Percentiles rank a stretch among this genome's conserved stretches.
Conservation (phyloP, 805 yeast genomes). For the Spencermartinsiella europaea region DNA sequence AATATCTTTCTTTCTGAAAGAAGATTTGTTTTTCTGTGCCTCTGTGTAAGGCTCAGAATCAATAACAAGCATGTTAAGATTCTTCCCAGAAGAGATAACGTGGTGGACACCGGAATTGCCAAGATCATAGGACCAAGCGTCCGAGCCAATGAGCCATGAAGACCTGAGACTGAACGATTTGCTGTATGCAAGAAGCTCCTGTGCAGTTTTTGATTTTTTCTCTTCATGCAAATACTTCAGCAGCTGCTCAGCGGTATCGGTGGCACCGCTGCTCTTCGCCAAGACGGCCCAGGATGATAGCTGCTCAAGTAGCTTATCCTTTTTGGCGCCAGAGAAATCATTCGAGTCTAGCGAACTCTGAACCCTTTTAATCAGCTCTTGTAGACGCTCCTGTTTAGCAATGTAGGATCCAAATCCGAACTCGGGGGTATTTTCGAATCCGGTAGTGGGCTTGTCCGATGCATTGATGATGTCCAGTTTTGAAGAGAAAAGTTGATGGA, state of each 20-base stretch:
- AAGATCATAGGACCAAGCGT: conserved; percentile 90
- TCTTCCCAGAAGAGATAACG: conserved; percentile 66
- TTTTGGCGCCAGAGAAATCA: conserved; percentile 40
- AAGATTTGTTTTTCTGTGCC: conserved; percentile 27
- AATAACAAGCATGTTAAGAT: conserved; percentile 77
- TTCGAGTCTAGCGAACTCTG: conserved; percentile 37
- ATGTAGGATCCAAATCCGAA: conserved; percentile 79
- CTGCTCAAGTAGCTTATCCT: conserved; percentile 46
- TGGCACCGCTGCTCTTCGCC: neutral
- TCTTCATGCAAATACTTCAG: neutral
- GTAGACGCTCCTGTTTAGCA: conserved; percentile 48
- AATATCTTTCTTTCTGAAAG: conserved; percentile 73
- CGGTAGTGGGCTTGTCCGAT: conserved; percentile 38
- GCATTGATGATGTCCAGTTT: conserved; percentile 60
- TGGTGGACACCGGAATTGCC: conserved; percentile 91
- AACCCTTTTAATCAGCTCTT: conserved; percentile 41
- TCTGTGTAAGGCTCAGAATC: conserved; percentile 72
- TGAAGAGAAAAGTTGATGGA: conserved; percentile 58
- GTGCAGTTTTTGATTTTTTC: conserved; percentile 35
- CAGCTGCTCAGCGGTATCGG: neutral
- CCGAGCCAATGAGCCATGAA: conserved; percentile 88
- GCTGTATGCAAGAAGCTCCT: conserved; percentile 42
- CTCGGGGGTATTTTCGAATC: conserved; percentile 62
- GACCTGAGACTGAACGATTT: conserved; percentile 46
- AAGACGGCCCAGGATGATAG: conserved; percentile 68